Evolutionary conservation across 192 early-diverging fungal species (phyloP).

Genomic region (Backusella australiensis): DNA sequence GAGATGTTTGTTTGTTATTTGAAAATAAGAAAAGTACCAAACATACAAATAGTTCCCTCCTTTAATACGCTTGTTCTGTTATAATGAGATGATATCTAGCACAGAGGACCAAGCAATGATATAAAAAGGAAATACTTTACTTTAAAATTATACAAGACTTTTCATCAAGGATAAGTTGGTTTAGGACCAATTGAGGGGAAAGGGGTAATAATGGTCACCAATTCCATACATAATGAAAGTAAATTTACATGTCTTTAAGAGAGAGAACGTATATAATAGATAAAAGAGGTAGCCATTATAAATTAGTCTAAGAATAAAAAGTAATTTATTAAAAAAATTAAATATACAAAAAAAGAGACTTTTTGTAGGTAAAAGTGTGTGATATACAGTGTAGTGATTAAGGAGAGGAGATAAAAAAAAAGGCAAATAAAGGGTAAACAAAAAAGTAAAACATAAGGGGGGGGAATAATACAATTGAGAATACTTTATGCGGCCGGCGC

Average conservation of each 20-base stretch:
- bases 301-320: neutral
- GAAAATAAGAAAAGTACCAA: neutral
- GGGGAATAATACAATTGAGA: slow-evolving; percentile 18
- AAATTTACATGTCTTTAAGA: neutral
- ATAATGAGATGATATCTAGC: neutral
- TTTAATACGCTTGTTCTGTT: neutral
- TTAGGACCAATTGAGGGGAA: too few species aligned
- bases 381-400: neutral
- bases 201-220: too few species aligned
- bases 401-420: too few species aligned
- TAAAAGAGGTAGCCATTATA: neutral
- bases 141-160: too few species aligned
- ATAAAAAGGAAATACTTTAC: too few species aligned
- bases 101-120: neutral
- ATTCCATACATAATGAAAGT: neutral
- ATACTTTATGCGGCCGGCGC: slow-evolving; percentile 35
- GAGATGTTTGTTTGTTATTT: neutral
- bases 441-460: neutral
- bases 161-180: too few species aligned
- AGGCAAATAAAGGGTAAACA: neutral
- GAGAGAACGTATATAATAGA: neutral
- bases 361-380: neutral
- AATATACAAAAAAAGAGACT: neutral
- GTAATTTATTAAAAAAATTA: neutral
- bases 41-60: neutral